Conservation (phyloP, 2,329 filamentous ascomycete species). For the Monosporascus ibericus region DNA sequence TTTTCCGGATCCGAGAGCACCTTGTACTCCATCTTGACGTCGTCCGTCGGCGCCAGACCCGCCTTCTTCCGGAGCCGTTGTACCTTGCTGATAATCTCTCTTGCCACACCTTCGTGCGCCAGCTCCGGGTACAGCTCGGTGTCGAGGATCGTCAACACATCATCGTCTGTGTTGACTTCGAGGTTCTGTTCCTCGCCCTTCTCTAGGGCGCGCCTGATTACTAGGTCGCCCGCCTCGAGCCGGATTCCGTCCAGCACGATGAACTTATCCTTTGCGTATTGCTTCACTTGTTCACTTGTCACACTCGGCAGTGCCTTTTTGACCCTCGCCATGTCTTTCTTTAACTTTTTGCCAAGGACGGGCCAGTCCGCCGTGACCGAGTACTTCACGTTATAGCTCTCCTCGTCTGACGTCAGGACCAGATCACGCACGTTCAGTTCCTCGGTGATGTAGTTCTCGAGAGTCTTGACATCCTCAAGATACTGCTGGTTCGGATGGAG, state of each 20-base stretch:
- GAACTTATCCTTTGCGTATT: constrained; percentile 65
- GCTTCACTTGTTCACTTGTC: constrained; percentile 73
- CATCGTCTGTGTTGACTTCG: constrained; percentile 82
- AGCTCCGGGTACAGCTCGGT: constrained; percentile 76
- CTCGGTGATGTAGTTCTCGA: constrained; percentile 84
- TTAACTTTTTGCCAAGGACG: constrained; percentile 90
- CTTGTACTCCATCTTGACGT: constrained; percentile 90
- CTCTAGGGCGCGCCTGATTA: constrained; percentile 72
- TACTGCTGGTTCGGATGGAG: constrained; percentile 80
- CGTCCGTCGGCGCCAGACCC: constrained; percentile 82
- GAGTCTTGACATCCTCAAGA: constrained; percentile 76
- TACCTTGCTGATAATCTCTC: constrained; percentile 89
- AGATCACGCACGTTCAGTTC: constrained; percentile 88
- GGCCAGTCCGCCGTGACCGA: constrained; percentile 90
- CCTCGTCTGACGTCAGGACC: constrained; percentile 78
- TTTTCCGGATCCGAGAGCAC: constrained; percentile 72
- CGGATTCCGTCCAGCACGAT: constrained; percentile 82
- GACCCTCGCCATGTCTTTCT: constrained; percentile 87
- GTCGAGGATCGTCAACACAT: constrained; percentile 89
- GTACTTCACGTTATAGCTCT: constrained; percentile 87
- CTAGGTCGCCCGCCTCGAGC: constrained; percentile 75
- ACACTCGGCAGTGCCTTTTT: constrained; percentile 82
- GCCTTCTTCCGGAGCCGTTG: constrained; percentile 93
- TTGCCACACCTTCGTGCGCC: constrained; percentile 78
- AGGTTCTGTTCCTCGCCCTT: constrained; percentile 68